Conservation (phyloP, 139 green algal species). For the Ulvella scutata region DNA sequence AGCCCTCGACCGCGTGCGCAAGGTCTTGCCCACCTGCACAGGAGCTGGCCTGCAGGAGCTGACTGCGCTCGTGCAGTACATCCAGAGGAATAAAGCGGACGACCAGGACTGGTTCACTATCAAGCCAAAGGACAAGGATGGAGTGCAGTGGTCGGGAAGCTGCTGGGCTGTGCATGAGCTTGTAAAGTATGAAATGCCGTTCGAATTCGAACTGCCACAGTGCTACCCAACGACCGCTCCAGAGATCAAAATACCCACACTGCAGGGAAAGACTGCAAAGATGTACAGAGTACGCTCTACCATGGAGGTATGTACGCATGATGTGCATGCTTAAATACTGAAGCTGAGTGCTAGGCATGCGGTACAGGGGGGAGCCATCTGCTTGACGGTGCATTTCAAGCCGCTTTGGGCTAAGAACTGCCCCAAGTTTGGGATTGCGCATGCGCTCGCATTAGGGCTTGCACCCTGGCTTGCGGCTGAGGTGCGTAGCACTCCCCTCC, state of each 20-base stretch:
- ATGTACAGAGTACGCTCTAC: too few species aligned
- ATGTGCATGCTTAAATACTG: too few species aligned
- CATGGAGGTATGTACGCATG: slow-evolving; percentile 55
- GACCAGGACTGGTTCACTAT: slow-evolving; percentile 97
- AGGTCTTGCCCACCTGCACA: too few species aligned
- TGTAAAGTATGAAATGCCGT: slow-evolving; percentile 93
- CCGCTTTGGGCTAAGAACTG: slow-evolving; percentile 85
- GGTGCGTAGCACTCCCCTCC: slow-evolving; percentile 59
- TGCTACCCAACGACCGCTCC: slow-evolving; percentile 77
- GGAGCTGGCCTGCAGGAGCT: slow-evolving; percentile 45
- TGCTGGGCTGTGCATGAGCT: slow-evolving; percentile 79
- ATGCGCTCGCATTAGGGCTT: slow-evolving; percentile 87
- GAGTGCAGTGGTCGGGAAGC: slow-evolving; percentile 70
- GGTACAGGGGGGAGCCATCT: background rate
- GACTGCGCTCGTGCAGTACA: slow-evolving; percentile 83
- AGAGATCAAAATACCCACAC: slow-evolving; percentile 87
- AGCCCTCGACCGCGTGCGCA: too few species aligned
- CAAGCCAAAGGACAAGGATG: slow-evolving; percentile 48
- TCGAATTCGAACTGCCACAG: slow-evolving; percentile 89
- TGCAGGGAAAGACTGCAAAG: slow-evolving; percentile 93
- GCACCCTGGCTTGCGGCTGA: slow-evolving; percentile 91
- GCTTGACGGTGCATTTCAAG: slow-evolving; percentile 90
- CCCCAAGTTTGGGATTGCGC: slow-evolving; percentile 87
- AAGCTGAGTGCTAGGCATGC: too few species aligned
- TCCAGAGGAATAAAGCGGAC: slow-evolving; percentile 83